Conservation (phyloP, 208 protist species). For the Trichomonas vaginalis region DNA sequence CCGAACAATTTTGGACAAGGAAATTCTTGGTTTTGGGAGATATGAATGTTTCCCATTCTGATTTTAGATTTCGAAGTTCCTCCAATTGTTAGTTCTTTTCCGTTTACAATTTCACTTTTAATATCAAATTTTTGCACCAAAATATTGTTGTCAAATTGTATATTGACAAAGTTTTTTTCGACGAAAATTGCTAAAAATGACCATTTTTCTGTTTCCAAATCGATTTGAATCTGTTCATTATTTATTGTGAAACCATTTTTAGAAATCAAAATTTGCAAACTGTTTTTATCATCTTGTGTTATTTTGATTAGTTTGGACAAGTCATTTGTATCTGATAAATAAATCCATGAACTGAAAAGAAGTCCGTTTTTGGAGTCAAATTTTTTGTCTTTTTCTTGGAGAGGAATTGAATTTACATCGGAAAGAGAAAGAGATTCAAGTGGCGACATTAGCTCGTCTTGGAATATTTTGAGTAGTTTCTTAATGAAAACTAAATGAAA, state of each 20-base stretch:
- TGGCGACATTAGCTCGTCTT: not conserved
- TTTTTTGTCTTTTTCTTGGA: not conserved
- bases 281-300: not conserved
- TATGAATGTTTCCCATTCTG: not conserved
- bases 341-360: not conserved
- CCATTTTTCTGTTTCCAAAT: not conserved
- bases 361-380: not conserved
- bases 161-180: too few species aligned
- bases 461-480: not conserved
- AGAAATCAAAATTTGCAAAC: not conserved
- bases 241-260: not conserved
- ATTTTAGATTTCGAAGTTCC: not conserved
- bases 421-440: not conserved
- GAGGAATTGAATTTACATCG: not conserved
- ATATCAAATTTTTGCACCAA: too few species aligned
- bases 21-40: not conserved
- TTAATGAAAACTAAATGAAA: not conserved
- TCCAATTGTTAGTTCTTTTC: not conserved
- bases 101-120: too few species aligned
- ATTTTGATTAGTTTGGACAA: not conserved
- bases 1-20: not conserved
- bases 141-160: too few species aligned
- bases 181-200: not conserved
- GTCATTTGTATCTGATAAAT: not conserved
- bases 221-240: not conserved